These are phyloP conservation scores for Brettanomyces anomalus DNA, from an alignment of 805 yeast genomes.

Conservation along the genomic window DNA sequence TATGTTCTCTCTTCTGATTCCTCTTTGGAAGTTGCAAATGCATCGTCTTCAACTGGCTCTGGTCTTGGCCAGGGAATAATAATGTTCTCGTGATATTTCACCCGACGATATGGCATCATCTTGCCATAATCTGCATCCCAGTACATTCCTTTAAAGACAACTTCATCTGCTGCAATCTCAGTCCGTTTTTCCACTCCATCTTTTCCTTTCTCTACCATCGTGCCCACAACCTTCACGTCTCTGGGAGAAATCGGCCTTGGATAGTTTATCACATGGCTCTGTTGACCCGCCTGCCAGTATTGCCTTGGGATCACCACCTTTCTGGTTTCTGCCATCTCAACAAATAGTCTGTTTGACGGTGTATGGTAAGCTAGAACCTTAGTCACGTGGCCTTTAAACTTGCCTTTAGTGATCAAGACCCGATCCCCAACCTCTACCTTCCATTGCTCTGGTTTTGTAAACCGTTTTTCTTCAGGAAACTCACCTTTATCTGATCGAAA, in stretches of 20 bases:
- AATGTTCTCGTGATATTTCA: slow-evolving; percentile 57
- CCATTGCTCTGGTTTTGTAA: slow-evolving; percentile 42
- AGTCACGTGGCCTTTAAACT: slow-evolving; percentile 65
- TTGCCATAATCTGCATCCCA: slow-evolving; percentile 67
- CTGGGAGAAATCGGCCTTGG: slow-evolving; percentile 55
- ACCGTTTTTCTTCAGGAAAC: slow-evolving; percentile 25
- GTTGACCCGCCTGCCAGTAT: slow-evolving; percentile 66
- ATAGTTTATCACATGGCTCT: slow-evolving; percentile 58
- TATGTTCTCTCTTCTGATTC: slow-evolving; percentile 64
- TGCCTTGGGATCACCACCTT: slow-evolving; percentile 60
- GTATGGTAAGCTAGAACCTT: slow-evolving; percentile 50
- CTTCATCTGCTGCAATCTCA: slow-evolving; percentile 71
- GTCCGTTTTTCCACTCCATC: slow-evolving; percentile 41
- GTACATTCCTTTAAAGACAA: slow-evolving; percentile 58
- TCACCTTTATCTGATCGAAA: slow-evolving; percentile 17
- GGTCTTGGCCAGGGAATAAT: slow-evolving; percentile 90
- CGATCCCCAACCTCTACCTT: slow-evolving; percentile 68
- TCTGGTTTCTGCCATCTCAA: slow-evolving; percentile 62
- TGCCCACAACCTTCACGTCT: slow-evolving; percentile 70
- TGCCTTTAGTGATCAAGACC: slow-evolving; percentile 65
- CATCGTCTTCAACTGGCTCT: slow-evolving; percentile 44
- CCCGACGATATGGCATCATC: slow-evolving; percentile 71
- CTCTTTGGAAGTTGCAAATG: slow-evolving; percentile 46
- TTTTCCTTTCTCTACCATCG: slow-evolving; percentile 45
- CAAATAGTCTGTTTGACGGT: slow-evolving; percentile 52